Percentiles rank a stretch among this genome's conserved stretches.
Conservation (phyloP, 2,329 filamentous ascomycete genomes). For the Coleophoma crateriformis region DNA sequence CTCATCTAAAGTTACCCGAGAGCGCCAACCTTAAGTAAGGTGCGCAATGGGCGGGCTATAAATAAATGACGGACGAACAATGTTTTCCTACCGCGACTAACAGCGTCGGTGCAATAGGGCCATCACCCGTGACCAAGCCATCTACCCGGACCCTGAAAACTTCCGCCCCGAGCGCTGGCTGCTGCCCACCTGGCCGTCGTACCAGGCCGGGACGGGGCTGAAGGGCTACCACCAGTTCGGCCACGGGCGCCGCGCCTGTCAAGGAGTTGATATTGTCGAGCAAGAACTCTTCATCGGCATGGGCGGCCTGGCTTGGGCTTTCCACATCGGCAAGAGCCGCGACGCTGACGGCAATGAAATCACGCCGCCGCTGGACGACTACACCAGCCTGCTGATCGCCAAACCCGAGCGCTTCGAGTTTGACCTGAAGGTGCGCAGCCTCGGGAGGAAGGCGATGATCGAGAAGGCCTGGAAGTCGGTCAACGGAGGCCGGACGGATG, state of each 20-base stretch:
- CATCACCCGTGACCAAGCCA: conserved; percentile 50
- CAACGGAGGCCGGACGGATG: neutral
- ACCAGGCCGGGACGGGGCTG: conserved; percentile 52
- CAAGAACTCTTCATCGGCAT: conserved; percentile 49
- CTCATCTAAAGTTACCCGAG: too few relatives aligned
- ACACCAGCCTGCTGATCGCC: conserved; percentile 32
- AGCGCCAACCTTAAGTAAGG: too few relatives aligned
- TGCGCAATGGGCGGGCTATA: too few relatives aligned
- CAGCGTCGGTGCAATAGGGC: conserved; percentile 29
- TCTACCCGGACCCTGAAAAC: conserved; percentile 58
- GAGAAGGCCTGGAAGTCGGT: conserved; percentile 19
- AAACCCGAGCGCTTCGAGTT: conserved; percentile 43
- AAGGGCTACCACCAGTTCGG: conserved; percentile 61
- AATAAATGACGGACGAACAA: too few relatives aligned
- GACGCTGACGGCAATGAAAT: conserved; percentile 12
- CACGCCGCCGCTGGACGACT: conserved; percentile 10
- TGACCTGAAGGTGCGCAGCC: conserved; percentile 35
- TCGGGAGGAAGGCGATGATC: conserved; percentile 31
- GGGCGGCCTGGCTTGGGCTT: conserved; percentile 43
- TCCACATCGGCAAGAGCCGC: conserved; percentile 30
- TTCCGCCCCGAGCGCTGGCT: conserved; percentile 60
- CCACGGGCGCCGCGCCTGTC: conserved; percentile 56
- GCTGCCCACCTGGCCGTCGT: conserved; percentile 56
- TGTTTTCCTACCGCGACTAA: too few relatives aligned
- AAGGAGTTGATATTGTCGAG: conserved; percentile 57